These are phyloP conservation scores for Wickerhamiella occidentalis DNA, from an alignment of 805 yeast genomes.

Conservation along the genomic window DNA sequence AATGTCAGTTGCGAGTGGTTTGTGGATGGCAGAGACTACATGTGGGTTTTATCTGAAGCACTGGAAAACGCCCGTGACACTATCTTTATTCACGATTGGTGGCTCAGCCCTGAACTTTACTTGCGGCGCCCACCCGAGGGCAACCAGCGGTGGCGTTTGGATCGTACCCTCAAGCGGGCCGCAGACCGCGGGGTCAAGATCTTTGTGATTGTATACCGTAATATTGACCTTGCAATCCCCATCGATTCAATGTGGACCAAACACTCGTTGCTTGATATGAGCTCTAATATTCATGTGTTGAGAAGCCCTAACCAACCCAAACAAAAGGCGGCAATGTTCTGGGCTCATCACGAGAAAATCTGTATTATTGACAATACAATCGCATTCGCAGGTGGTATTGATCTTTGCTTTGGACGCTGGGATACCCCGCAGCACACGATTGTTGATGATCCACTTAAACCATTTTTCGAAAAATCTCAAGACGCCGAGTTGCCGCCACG, in stretches of 20 bases:
- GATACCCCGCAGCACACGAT: slow-evolving; percentile 94
- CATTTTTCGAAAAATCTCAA: slow-evolving; percentile 25
- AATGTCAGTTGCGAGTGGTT: slow-evolving; percentile 91
- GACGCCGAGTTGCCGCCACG: slow-evolving; percentile 12
- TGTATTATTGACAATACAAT: slow-evolving; percentile 76
- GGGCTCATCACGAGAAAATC: slow-evolving; percentile 98
- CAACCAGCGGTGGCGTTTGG: slow-evolving; percentile 87
- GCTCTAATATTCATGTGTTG: slow-evolving; percentile 76
- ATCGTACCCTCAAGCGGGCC: slow-evolving; percentile 71
- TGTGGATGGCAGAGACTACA: slow-evolving; percentile 91
- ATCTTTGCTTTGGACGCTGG: slow-evolving; percentile 87
- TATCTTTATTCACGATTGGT: slow-evolving; percentile 95
- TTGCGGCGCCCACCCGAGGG: slow-evolving; percentile 90
- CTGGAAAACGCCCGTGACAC: slow-evolving; percentile 87
- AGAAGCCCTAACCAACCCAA: slow-evolving; percentile 92
- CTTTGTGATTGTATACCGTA: slow-evolving; percentile 81
- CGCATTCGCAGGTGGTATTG: slow-evolving; percentile 91
- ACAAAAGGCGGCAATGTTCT: slow-evolving; percentile 75
- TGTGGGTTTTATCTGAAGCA: slow-evolving; percentile 93
- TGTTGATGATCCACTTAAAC: slow-evolving; percentile 50
- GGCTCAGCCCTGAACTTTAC: slow-evolving; percentile 91
- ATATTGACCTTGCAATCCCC: slow-evolving; percentile 84
- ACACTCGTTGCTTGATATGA: slow-evolving; percentile 76
- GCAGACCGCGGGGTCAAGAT: slow-evolving; percentile 94
- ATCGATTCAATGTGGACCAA: slow-evolving; percentile 92